These are phyloP conservation scores for Arachis stenosperma DNA, from an alignment of 306 rosid species.

Conservation along the genomic window DNA sequence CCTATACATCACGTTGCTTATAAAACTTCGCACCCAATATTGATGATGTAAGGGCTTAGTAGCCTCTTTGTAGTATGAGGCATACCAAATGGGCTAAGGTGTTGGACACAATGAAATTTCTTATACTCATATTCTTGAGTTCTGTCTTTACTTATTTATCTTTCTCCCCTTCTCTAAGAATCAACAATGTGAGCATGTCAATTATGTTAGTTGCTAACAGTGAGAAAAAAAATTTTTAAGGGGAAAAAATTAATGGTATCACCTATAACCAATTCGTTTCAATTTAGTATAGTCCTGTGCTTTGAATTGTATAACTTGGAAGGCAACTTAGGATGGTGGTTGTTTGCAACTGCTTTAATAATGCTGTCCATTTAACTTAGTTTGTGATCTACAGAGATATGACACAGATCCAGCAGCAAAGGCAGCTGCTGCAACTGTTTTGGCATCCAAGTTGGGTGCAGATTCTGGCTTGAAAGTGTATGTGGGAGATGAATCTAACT, in stretches of 20 bases:
- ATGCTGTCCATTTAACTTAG: conserved; percentile 17
- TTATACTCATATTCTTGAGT: not conserved
- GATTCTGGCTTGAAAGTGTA: conserved; percentile 79
- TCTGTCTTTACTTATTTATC: not conserved
- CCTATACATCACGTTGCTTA: not conserved
- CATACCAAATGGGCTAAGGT: not conserved
- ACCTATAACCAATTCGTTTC: not conserved
- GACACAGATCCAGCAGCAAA: conserved; percentile 97
- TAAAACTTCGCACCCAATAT: not conserved
- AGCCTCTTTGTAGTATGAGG: not conserved
- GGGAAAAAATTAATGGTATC: conserved; percentile 18
- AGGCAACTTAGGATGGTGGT: conserved; percentile 14
- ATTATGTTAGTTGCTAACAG: not conserved
- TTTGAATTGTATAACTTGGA: conserved; percentile 34
- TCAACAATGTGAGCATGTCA: not conserved
- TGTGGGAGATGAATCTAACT: conserved; percentile 60
- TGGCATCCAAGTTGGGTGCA: conserved; percentile 90
- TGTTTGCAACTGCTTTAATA: conserved; percentile 18
- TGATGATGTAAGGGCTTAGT: not conserved
- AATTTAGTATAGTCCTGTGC: conserved; percentile 12
- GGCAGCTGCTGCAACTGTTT: conserved; percentile 94
- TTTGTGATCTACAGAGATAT: conserved; percentile 69
- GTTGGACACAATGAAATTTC: not conserved
- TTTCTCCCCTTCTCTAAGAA: not conserved
- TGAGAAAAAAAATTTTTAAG: not conserved